Conservation (phyloP, 768 basidiomycete species). For the Lactarius trivialis region DNA sequence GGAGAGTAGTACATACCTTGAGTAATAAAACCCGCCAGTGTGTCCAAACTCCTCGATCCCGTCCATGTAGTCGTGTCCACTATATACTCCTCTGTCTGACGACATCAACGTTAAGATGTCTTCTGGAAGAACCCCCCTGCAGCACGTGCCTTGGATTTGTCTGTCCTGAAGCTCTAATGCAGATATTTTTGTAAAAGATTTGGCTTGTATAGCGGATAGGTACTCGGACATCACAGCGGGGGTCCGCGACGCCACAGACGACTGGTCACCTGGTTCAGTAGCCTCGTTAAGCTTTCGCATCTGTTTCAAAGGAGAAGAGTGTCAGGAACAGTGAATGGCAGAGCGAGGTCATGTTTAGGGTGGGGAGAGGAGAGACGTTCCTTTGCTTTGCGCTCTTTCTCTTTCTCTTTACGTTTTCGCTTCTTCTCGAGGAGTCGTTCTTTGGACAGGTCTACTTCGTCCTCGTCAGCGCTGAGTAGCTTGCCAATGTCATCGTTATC, state of each 20-base stretch:
- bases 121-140: conserved; percentile 11
- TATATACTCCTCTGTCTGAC: conserved; percentile 61
- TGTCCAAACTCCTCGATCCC: conserved; percentile 62
- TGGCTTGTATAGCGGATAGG: conserved; percentile 58
- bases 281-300: conserved; percentile 56
- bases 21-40: conserved; percentile 67
- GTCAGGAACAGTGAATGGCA: conserved; percentile 10
- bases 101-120: conserved; percentile 41
- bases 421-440: conserved; percentile 43
- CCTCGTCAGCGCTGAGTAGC: conserved; percentile 43
- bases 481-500: conserved; percentile 32
- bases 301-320: conserved; percentile 32
- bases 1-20: conserved; percentile 43
- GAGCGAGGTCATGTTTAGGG: not conserved
- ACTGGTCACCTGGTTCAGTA: conserved; percentile 32
- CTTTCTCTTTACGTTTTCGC: conserved; percentile 65
- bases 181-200: conserved; percentile 61
- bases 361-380: conserved; percentile 25
- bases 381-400: conserved; percentile 69
- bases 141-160: conserved; percentile 64
- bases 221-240: conserved; percentile 56
- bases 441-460: conserved; percentile 27
- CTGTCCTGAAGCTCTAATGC: conserved; percentile 76
- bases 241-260: conserved; percentile 50
- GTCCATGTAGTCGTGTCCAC: conserved; percentile 72